A percentile compares a stretch with the other conserved stretches of the same genome.
These are phyloP conservation scores for Metarhizium album DNA, from an alignment of 2,329 filamentous ascomycete genomes.

Conservation along the genomic window DNA sequence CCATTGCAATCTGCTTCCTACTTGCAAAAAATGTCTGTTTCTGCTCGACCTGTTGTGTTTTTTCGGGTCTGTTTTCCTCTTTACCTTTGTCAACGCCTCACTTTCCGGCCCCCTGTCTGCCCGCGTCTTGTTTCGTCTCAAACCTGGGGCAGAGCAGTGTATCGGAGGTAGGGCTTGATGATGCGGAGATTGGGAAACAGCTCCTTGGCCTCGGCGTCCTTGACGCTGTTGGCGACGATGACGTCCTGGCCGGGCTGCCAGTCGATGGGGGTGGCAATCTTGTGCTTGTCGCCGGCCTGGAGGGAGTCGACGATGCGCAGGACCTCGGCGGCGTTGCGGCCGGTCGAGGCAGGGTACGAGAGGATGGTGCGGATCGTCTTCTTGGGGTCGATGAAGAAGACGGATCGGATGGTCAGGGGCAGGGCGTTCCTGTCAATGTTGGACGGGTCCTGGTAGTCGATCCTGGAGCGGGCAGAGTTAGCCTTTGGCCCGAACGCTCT, in stretches of 20 bases:
- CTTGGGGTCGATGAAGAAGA: slow-evolving; percentile 86
- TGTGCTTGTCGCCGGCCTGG: slow-evolving; percentile 79
- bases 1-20: too few relatives aligned
- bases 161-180: slow-evolving; percentile 64
- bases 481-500: too few relatives aligned
- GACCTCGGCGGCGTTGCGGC: slow-evolving; percentile 71
- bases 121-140: too few relatives aligned
- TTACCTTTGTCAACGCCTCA: too few relatives aligned
- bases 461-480: slow-evolving; percentile 31
- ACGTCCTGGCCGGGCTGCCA: slow-evolving; percentile 85
- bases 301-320: slow-evolving; percentile 70
- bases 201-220: slow-evolving; percentile 75
- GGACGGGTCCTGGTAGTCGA: slow-evolving; percentile 71
- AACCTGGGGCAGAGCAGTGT: slow-evolving; percentile 42
- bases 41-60: too few relatives aligned
- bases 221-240: slow-evolving; percentile 76
- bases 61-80: too few relatives aligned
- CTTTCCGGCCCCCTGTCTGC: too few relatives aligned
- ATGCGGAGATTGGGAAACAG: slow-evolving; percentile 70
- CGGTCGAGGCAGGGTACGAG: slow-evolving; percentile 84
- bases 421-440: slow-evolving; percentile 75
- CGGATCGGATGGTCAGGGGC: slow-evolving; percentile 87
- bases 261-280: slow-evolving; percentile 80
- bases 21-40: too few relatives aligned
- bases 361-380: slow-evolving; percentile 92